phyloP scores from a whole-genome alignment of 164 flowering plant species.

The Stephania japonica region DNA sequence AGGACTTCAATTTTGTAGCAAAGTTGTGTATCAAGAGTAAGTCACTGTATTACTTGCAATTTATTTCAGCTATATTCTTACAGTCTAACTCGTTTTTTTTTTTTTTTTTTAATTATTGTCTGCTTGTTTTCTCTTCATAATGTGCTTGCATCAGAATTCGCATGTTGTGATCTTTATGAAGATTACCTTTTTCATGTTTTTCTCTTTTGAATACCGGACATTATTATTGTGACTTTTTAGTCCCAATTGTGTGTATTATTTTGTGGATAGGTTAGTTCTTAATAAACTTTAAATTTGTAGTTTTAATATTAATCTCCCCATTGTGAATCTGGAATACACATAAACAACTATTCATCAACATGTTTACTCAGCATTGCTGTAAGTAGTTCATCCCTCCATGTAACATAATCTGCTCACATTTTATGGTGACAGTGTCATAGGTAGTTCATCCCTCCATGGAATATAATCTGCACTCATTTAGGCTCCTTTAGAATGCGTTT shows the following conservation, averaged over 20 bases:
- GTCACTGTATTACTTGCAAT: too few relatives aligned
- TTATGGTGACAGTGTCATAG: background rate
- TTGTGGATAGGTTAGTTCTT: background rate
- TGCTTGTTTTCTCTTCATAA: too few relatives aligned
- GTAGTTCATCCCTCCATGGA: background rate
- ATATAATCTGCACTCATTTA: background rate
- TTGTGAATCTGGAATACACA: background rate
- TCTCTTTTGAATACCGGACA: too few relatives aligned
- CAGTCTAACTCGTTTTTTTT: too few relatives aligned
- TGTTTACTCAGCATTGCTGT: background rate
- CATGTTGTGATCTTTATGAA: background rate
- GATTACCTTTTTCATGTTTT: background rate
- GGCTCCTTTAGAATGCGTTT: background rate
- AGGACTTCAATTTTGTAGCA: too few relatives aligned
- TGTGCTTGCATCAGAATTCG: too few relatives aligned
- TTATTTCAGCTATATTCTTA: too few relatives aligned
- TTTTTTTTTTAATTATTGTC: too few relatives aligned
- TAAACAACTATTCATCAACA: background rate
- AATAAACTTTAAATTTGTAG: background rate
- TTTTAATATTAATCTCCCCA: background rate
- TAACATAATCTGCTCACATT: background rate
- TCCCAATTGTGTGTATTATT: background rate
- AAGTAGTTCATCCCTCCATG: background rate
- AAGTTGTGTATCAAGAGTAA: too few relatives aligned
- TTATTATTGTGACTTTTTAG: background rate